Percentiles rank a stretch among this genome's conserved stretches.
These are phyloP conservation scores for Leishmania tarentolae DNA, from an alignment of 208 protist species.

Conservation along the genomic window DNA sequence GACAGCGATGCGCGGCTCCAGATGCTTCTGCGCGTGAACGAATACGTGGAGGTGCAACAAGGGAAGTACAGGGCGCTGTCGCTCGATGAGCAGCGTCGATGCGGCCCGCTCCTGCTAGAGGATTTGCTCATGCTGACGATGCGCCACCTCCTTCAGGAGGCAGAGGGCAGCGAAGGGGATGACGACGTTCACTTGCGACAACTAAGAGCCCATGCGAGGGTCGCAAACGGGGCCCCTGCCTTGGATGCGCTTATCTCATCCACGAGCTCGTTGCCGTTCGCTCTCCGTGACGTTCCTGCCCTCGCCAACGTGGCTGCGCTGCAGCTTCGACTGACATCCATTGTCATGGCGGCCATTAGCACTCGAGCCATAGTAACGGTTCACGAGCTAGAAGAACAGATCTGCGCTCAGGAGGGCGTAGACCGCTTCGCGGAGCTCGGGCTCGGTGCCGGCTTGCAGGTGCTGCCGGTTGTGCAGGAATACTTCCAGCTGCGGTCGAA, in stretches of 20 bases:
- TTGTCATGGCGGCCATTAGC: constrained; percentile 56
- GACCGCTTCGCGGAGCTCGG: constrained; percentile 61
- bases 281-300: constrained; percentile 53
- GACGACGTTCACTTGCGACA: neutral
- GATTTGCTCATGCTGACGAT: constrained; percentile 13
- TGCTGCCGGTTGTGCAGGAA: constrained; percentile 72
- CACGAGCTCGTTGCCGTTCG: constrained; percentile 49
- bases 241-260: neutral
- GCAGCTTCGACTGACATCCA: constrained; percentile 56
- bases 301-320: constrained; percentile 45
- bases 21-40: constrained; percentile 13
- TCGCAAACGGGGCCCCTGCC: neutral
- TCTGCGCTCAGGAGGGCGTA: constrained; percentile 58
- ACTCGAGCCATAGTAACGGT: constrained; percentile 79
- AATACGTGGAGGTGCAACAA: constrained; percentile 16
- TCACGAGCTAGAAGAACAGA: constrained; percentile 75
- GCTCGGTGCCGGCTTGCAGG: constrained; percentile 51
- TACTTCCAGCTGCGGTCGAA: constrained; percentile 54
- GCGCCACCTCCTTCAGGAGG: neutral
- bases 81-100: constrained; percentile 18
- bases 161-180: neutral
- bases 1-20: constrained; percentile 4
- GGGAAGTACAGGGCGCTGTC: constrained; percentile 8
- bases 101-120: constrained; percentile 24
- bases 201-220: neutral